Evolutionary conservation across 225 moss, liverwort and hornwort species (phyloP).

Genomic region (Thuidium tamariscinum): DNA sequence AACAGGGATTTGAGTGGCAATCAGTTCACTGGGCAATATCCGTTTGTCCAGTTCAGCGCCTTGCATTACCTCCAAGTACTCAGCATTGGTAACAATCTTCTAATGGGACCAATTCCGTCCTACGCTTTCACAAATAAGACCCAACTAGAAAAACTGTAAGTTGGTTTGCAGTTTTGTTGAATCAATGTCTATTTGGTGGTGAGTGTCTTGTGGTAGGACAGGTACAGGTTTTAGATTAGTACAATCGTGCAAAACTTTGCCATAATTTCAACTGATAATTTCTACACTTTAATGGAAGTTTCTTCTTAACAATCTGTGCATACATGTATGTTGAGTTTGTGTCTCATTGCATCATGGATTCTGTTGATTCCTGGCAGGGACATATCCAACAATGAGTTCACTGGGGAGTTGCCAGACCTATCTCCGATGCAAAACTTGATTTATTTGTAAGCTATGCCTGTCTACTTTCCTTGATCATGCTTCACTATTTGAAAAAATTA

Average conservation of each 20-base stretch:
- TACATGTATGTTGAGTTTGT: too few relatives aligned
- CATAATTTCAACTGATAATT: background rate
- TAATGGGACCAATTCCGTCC: background rate
- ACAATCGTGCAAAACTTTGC: background rate
- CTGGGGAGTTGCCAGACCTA: background rate
- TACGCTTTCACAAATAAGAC: background rate
- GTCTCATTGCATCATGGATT: background rate
- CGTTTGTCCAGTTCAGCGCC: background rate
- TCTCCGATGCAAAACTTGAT: background rate
- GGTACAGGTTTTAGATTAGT: background rate
- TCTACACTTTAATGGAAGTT: background rate
- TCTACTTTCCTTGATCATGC: background rate
- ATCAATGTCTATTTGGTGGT: background rate
- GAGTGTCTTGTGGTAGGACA: background rate
- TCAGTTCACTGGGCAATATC: background rate
- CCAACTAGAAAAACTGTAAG: background rate
- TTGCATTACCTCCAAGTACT: background rate
- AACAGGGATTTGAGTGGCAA: conserved; percentile 19
- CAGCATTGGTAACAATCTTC: background rate
- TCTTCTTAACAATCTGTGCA: background rate
- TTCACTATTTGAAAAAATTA: background rate
- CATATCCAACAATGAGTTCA: background rate
- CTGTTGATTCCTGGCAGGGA: background rate
- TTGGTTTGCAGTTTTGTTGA: background rate
- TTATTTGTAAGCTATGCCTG: background rate